These are phyloP conservation scores for Salix koriyanagi DNA, from an alignment of 345 rosid genomes.

Conservation along the genomic window DNA sequence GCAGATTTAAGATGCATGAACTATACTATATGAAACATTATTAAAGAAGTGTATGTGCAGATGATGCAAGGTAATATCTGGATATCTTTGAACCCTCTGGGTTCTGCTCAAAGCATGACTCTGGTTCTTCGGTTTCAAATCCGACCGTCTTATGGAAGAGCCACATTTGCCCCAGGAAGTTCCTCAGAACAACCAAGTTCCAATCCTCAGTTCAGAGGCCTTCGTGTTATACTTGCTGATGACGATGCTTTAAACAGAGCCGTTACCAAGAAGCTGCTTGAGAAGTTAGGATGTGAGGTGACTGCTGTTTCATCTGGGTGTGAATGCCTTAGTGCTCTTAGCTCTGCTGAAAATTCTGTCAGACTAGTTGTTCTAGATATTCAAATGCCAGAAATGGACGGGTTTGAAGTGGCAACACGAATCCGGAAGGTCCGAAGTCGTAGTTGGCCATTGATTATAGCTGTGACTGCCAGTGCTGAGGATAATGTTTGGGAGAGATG, in stretches of 20 bases:
- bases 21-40: too few species aligned
- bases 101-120: slow-evolving; percentile 67
- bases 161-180: slow-evolving; percentile 27
- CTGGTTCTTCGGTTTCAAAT: slow-evolving; percentile 64
- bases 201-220: slow-evolving; percentile 58
- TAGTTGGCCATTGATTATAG: too few species aligned
- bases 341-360: slow-evolving; percentile 52
- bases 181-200: slow-evolving; percentile 51
- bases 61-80: slow-evolving; percentile 97
- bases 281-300: slow-evolving; percentile 82
- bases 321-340: slow-evolving; percentile 70
- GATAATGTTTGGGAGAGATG: too few species aligned
- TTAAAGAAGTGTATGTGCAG: slow-evolving; percentile 31
- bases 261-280: slow-evolving; percentile 72
- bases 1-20: too few species aligned
- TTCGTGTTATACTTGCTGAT: slow-evolving; percentile 61
- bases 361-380: slow-evolving; percentile 57
- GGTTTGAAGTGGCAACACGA: too few species aligned
- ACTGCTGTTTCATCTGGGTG: slow-evolving; percentile 83
- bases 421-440: too few species aligned
- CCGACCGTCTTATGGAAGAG: slow-evolving; percentile 44
- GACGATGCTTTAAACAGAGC: slow-evolving; percentile 70
- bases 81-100: slow-evolving; percentile 58
- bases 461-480: too few species aligned
- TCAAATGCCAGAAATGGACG: too few species aligned